phyloP scores from a whole-genome alignment of 495 filamentous ascomycete species.

The Penicillium lividum region DNA sequence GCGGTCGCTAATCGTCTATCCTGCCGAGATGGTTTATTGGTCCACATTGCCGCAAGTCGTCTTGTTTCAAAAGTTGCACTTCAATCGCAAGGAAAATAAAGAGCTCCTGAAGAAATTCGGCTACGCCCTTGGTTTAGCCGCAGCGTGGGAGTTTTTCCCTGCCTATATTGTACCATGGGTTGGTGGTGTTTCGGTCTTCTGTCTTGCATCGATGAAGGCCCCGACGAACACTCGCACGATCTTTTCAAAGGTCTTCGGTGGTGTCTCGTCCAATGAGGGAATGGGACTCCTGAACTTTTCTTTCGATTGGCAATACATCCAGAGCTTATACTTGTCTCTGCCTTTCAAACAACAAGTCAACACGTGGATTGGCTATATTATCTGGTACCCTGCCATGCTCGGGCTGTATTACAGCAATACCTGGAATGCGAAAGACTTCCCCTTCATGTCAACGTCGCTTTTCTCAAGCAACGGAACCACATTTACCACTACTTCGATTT shows the following conservation, averaged over 20 bases:
- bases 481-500: conserved; percentile 20
- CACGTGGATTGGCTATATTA: conserved; percentile 43
- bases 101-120: conserved; percentile 20
- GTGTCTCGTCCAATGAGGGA: conserved; percentile 47
- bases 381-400: conserved; percentile 44
- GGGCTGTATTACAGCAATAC: conserved; percentile 50
- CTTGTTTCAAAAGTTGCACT: conserved; percentile 22
- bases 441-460: conserved; percentile 50
- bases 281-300: conserved; percentile 42
- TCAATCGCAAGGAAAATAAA: conserved; percentile 15
- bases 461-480: conserved; percentile 28
- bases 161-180: conserved; percentile 51
- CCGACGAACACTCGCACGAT: conserved; percentile 17
- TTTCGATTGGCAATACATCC: conserved; percentile 55
- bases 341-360: conserved; percentile 38
- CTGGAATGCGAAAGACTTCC: conserved; percentile 51
- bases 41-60: conserved; percentile 19
- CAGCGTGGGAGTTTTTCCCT: conserved; percentile 52
- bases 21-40: conserved; percentile 26
- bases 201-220: conserved; percentile 49
- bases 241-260: conserved; percentile 45
- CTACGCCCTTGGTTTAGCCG: conserved; percentile 13
- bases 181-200: conserved; percentile 51
- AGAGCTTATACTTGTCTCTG: conserved; percentile 29
- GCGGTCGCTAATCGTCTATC: conserved; percentile 23